These are phyloP conservation scores for Metschnikowia drakensbergensis DNA, from an alignment of 805 yeast genomes.

Conservation along the genomic window DNA sequence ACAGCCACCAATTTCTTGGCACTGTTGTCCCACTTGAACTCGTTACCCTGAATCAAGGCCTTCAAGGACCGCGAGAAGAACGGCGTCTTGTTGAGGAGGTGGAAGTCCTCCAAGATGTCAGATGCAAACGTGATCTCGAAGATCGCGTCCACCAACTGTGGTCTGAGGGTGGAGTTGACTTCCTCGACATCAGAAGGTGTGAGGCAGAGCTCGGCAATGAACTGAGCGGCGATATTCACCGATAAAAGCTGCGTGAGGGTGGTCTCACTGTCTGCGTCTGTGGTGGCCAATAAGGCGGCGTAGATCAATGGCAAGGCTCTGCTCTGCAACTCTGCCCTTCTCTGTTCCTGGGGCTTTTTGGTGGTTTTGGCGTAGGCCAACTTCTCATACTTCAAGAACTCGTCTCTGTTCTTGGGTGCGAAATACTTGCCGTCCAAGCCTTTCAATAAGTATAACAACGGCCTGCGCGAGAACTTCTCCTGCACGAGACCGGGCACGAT, in stretches of 20 bases:
- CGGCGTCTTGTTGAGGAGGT: conserved; percentile 62
- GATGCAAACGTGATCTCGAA: conserved; percentile 56
- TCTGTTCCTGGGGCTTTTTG: conserved; percentile 75
- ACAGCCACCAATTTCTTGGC: conserved; percentile 44
- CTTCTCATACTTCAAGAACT: conserved; percentile 56
- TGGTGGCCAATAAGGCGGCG: conserved; percentile 41
- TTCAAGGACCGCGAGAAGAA: conserved; percentile 72
- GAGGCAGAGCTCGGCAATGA: conserved; percentile 68
- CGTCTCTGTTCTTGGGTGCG: conserved; percentile 61
- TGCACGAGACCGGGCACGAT: conserved; percentile 51
- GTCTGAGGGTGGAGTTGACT: conserved; percentile 37
- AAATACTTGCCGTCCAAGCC: conserved; percentile 83
- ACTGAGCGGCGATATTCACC: conserved; percentile 82
- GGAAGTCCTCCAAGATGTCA: conserved; percentile 62
- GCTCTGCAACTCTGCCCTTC: conserved; percentile 66
- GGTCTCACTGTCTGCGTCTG: conserved; percentile 32
- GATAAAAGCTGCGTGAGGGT: conserved; percentile 48
- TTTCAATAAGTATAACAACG: conserved; percentile 72
- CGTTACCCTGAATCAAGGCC: conserved; percentile 79
- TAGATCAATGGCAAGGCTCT: conserved; percentile 66
- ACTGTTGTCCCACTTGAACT: conserved; percentile 60
- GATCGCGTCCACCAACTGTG: conserved; percentile 52
- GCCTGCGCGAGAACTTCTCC: conserved; percentile 83
- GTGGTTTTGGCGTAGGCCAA: conserved; percentile 60
- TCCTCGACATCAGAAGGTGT: conserved; percentile 46